Percentiles rank a stretch among this genome's conserved stretches.
These are phyloP conservation scores for Starmerella bacillaris DNA, from an alignment of 805 yeast species.

Conservation along the genomic window DNA sequence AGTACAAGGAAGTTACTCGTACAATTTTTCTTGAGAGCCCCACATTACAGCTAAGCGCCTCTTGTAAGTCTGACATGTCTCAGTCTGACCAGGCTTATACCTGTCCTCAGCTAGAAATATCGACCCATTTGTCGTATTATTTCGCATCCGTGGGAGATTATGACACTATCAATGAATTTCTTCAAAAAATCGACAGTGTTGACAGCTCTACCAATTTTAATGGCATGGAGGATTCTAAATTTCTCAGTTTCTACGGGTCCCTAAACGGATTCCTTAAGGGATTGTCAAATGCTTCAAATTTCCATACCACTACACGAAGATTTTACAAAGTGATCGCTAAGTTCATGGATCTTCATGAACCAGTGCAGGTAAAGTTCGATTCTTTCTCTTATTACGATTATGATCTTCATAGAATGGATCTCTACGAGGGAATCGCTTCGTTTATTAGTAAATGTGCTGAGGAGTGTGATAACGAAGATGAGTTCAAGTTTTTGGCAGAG, in stretches of 20 bases:
- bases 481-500: slow-evolving; percentile 2
- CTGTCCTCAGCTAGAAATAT: slow-evolving; percentile 12
- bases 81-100: too few relatives aligned
- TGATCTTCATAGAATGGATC: not conserved
- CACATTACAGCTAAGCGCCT: slow-evolving; percentile 27
- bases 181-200: slow-evolving; percentile 1
- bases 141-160: not conserved
- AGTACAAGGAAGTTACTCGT: not conserved
- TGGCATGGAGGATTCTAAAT: not conserved
- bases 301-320: not conserved
- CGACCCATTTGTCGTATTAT: slow-evolving; percentile 3
- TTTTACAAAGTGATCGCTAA: not conserved
- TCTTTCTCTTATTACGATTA: not conserved
- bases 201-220: too few relatives aligned
- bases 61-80: too few relatives aligned
- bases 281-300: not conserved
- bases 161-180: slow-evolving; percentile 1
- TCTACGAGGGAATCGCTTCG: not conserved
- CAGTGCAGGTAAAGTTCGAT: slow-evolving; percentile 3
- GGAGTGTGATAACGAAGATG: slow-evolving; percentile 5
- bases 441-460: not conserved
- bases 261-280: slow-evolving; percentile 11
- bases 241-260: slow-evolving; percentile 3
- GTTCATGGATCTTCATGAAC: slow-evolving; percentile 2
- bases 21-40: slow-evolving; percentile 28